Evolutionary conservation across 2,329 filamentous ascomycete genomes (phyloP).

Genomic region (Trichoderma atrobrunneum): DNA sequence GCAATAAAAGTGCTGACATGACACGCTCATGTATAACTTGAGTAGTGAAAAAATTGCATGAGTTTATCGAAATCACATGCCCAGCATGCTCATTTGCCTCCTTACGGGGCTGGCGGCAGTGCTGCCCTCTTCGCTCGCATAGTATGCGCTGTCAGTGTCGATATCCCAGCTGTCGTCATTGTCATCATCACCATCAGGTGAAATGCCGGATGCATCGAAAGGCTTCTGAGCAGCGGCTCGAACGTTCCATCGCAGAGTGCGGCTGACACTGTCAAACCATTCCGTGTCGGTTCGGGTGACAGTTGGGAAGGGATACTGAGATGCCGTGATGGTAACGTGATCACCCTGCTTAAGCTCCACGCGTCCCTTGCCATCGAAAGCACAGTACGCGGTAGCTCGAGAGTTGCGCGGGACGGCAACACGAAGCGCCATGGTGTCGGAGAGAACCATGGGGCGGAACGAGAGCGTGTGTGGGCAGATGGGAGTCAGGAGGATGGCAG

Average conservation of each 20-base stretch:
- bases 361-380: slow-evolving; percentile 95
- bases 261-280: slow-evolving; percentile 94
- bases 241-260: slow-evolving; percentile 93
- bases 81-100: slow-evolving; percentile 71
- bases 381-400: slow-evolving; percentile 91
- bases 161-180: slow-evolving; percentile 81
- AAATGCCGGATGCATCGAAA: slow-evolving; percentile 56
- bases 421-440: slow-evolving; percentile 87
- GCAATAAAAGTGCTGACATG: not conserved
- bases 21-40: not conserved
- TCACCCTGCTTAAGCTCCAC: slow-evolving; percentile 91
- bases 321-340: slow-evolving; percentile 92
- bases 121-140: slow-evolving; percentile 71
- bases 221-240: slow-evolving; percentile 88
- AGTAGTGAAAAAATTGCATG: not conserved
- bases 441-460: slow-evolving; percentile 96
- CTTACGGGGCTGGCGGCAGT: slow-evolving; percentile 64
- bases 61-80: slow-evolving; percentile 31
- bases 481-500: slow-evolving; percentile 91
- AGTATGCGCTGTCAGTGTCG: slow-evolving; percentile 76
- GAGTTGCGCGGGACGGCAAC: slow-evolving; percentile 82
- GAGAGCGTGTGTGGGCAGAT: slow-evolving; percentile 97
- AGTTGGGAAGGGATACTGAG: slow-evolving; percentile 95
- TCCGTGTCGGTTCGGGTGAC: slow-evolving; percentile 86
- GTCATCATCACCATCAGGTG: slow-evolving; percentile 35